These are phyloP conservation scores for Calonectria naviculata DNA, from an alignment of 2,329 filamentous ascomycete genomes.

Conservation along the genomic window DNA sequence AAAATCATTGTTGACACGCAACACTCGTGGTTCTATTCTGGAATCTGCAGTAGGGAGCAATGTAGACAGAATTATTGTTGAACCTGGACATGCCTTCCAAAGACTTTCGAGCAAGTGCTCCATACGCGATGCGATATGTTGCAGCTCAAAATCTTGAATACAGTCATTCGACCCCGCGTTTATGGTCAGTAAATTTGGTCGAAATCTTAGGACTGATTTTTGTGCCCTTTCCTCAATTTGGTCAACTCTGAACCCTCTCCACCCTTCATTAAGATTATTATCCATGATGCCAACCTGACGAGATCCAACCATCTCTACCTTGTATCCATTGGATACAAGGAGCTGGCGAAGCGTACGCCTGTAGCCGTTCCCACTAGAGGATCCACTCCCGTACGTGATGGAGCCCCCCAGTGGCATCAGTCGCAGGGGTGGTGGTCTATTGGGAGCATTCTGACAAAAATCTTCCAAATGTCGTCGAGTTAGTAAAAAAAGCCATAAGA, in stretches of 20 bases:
- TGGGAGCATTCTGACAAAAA: neutral
- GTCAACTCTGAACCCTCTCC: constrained; percentile 47
- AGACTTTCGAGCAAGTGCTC: constrained; percentile 43
- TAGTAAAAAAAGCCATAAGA: neutral
- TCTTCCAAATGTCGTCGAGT: neutral
- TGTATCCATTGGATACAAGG: constrained; percentile 43
- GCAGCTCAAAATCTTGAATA: constrained; percentile 43
- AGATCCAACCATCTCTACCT: constrained; percentile 52
- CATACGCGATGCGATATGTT: constrained; percentile 42
- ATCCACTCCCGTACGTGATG: constrained; percentile 48
- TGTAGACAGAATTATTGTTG: constrained; percentile 43
- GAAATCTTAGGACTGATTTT: constrained; percentile 37
- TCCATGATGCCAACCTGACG: constrained; percentile 47
- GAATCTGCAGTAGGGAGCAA: constrained; percentile 43
- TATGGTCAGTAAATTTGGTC: constrained; percentile 51
- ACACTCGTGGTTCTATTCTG: constrained; percentile 35
- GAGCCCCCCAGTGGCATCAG: constrained; percentile 53
- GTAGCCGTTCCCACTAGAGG: constrained; percentile 49
- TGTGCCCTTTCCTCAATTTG: constrained; percentile 46
- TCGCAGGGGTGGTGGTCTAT: constrained; percentile 16
- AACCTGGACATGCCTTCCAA: constrained; percentile 40
- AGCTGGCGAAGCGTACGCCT: constrained; percentile 47
- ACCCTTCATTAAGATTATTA: constrained; percentile 51
- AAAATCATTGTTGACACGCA: constrained; percentile 43
- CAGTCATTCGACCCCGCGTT: constrained; percentile 55